Evolutionary conservation across 441 rosid genomes (phyloP), one percentile per base, ranked within the genome.

Genomic region (Biscutella laevigata): DNA sequence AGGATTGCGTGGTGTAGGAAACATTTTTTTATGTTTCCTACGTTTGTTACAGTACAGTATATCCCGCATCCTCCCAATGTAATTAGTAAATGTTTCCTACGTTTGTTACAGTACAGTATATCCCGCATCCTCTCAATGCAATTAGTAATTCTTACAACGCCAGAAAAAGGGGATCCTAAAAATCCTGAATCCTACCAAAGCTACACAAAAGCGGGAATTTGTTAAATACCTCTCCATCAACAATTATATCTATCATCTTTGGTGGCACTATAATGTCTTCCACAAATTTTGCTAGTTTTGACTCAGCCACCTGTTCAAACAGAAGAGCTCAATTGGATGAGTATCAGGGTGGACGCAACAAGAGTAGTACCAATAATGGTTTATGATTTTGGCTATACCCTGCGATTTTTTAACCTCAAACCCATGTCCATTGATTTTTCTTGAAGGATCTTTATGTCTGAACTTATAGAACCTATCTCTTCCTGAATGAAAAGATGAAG

Each of bases 361-460:
- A 39, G 25, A 64, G 55, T 7, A 28, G 59, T 35, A 47, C 19
- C 22, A 64, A 32, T 20, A 32, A 6, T 21, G 33, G 13, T 59
- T 53, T 36, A 20, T 39, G 40, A 50, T n/a, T n/a, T 37, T 32
- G 30, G 57, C 22, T 35, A 61, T 77, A 94, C 99, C 95, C 92
- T 94, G 72, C 97, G 96, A 67, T 94, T 94, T 76, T 84, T 94
- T 71, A 94, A 70, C 79, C 82, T 86, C 70, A 94, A 79, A 60
- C 97, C 97, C 97, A 94, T 94, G 76, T 94, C 99, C 99, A 89
- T 94, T 28, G 99, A 94, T 70, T 89, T 89, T 74, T 94, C 99
- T 69, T 89, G 96, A 53, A 94, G 97, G 72, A 94, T 75, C 68
- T 89, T 94, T 28, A 94, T 94, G 80, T 94, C 99, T 28, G 97